Evolutionary conservation across 768 basidiomycete genomes (phyloP).

Genomic region (Sporobolomyces roseus): DNA sequence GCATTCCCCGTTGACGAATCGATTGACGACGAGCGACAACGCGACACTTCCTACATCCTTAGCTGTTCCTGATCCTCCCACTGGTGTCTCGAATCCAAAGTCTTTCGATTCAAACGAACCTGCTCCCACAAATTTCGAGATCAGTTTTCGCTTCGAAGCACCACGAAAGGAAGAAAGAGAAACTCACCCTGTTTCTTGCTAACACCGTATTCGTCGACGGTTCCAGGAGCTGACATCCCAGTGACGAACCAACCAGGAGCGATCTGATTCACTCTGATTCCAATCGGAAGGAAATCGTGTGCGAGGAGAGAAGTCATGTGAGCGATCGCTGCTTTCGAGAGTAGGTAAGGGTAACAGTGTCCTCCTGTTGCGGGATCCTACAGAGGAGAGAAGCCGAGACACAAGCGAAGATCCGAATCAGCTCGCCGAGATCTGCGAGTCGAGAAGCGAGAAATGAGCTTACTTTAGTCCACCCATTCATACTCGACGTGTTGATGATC

Average conservation of each 20-base stretch:
- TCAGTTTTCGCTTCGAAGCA: not conserved
- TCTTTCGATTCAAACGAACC: constrained; percentile 37
- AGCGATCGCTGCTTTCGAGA: constrained; percentile 56
- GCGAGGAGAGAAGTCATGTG: constrained; percentile 55
- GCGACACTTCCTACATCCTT: constrained; percentile 54
- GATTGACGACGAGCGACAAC: constrained; percentile 54
- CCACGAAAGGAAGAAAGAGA: not conserved
- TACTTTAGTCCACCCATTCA: constrained; percentile 59
- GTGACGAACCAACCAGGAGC: constrained; percentile 49
- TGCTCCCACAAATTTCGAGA: not conserved
- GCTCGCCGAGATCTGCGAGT: no score
- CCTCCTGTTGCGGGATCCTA: constrained; percentile 54
- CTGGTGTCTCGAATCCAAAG: constrained; percentile 50
- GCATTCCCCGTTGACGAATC: constrained; percentile 54
- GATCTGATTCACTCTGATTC: constrained; percentile 56
- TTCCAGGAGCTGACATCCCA: constrained; percentile 46
- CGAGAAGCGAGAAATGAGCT: not conserved
- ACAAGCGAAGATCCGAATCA: not conserved
- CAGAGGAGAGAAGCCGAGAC: no score
- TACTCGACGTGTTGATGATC: constrained; percentile 56
- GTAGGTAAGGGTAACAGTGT: constrained; percentile 54
- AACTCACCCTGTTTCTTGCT: constrained; percentile 10
- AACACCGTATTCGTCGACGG: constrained; percentile 45
- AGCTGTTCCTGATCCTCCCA: constrained; percentile 50
- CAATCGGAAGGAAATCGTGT: constrained; percentile 55